These are phyloP conservation scores for Candida tetrigidarum DNA, from an alignment of 1,139 yeast genomes.

Conservation along the genomic window DNA sequence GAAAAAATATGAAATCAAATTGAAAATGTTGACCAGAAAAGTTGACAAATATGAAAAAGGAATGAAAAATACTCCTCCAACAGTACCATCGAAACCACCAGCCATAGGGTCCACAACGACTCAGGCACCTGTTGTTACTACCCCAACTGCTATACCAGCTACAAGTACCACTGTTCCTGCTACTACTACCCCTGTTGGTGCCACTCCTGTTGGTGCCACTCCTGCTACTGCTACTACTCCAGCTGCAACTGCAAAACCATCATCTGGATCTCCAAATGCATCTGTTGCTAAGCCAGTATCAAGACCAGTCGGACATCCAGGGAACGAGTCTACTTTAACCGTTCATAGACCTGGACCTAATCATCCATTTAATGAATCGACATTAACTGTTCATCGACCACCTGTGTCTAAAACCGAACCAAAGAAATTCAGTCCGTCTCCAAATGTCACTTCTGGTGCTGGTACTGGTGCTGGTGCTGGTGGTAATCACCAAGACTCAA, in stretches of 20 bases:
- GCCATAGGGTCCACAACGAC: constrained; percentile 6
- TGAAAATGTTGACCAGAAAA: constrained; percentile 48
- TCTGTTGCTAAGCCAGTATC: constrained; percentile 3
- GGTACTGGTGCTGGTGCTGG: no score
- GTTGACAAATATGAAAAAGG: constrained; percentile 36
- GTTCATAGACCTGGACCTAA: constrained; percentile 29
- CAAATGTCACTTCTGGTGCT: no score
- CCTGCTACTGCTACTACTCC: constrained; percentile 2
- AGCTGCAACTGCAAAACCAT: constrained; percentile 9
- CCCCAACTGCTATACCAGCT: constrained; percentile 4
- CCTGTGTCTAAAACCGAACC: constrained; percentile 19
- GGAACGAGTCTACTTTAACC: constrained; percentile 34
- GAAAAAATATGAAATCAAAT: constrained; percentile 45
- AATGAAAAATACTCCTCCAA: constrained; percentile 2
- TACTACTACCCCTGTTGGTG: constrained; percentile 1
- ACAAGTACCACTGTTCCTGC: constrained; percentile 8
- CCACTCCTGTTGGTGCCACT: constrained; percentile 6
- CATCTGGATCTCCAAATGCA: constrained; percentile 1
- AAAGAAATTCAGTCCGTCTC: constrained; percentile 14
- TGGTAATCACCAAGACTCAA: constrained; percentile 8
- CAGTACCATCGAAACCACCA: constrained; percentile 2
- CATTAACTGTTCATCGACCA: constrained; percentile 38
- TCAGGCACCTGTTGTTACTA: constrained; percentile 10
- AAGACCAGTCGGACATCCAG: constrained; percentile 8
- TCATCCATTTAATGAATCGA: constrained; percentile 27